Evolutionary conservation across 2,329 filamentous ascomycete genomes (phyloP), one percentile per base, ranked within the genome.

Genomic region (Rhexocercosporidium sp.): DNA sequence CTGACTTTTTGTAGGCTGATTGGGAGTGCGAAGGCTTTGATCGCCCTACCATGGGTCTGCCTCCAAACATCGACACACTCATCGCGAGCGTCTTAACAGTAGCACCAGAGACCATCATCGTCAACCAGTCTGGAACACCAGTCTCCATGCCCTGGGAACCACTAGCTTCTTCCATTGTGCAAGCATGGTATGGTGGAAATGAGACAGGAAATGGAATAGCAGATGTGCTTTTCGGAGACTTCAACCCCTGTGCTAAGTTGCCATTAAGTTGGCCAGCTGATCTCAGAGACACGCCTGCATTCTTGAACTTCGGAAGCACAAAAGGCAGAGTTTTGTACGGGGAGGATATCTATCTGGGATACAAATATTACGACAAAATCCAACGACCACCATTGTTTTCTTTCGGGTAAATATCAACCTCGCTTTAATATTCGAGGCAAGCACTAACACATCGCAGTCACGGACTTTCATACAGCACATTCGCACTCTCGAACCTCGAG

Each of bases 401-500:
- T 31, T 64, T 64, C 57, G 66, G 88, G 29, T 85, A 88, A 72
- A 87, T 87, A 12, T 77, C 29, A 27, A 39, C 27, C 29, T 44
- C 18, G 89, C 9, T 86, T 84, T 12, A 89, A 89, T 73, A 88
- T 86, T 0, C 79, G 2, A 89, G 89, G n/a, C 20, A 76, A 44
- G 16, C 29, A 14, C 57, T 66, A 49, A 65, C 57, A 53, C 16
- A 2, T 27, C 29, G 92, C 76, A 92, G 92, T 18, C 88, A 93
- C 75, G 92, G 92, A 1, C 82, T 95, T 1, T 92, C 90, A 18
- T 94, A 94, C 79, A 93, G 91, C 0, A 87, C 82, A 31, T 66
- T 66, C 54, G 29, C n/a, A 4, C 53, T 66, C 8, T 63, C 60
- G 20, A 53, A 57, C 9, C 54, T 64, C 8, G 27, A 39, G 12